These are phyloP conservation scores for Magnusiomyces ingens DNA, from an alignment of 1,139 yeast genomes.

Conservation along the genomic window DNA sequence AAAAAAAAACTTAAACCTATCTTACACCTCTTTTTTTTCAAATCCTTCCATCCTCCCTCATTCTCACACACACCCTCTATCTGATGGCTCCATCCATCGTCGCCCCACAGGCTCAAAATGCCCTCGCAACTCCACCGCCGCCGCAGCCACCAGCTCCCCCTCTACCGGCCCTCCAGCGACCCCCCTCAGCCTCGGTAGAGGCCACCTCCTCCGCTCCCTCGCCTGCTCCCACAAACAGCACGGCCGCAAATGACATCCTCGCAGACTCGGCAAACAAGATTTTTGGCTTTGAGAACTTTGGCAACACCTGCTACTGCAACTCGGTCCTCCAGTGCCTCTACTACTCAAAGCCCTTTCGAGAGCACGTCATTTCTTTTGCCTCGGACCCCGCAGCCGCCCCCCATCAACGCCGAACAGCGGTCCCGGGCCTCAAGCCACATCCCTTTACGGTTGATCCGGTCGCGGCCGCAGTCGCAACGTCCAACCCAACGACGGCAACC, in stretches of 20 bases:
- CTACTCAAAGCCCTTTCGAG: slow-evolving; percentile 64
- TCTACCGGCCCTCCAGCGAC: too few species aligned
- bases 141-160: too few species aligned
- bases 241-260: slow-evolving; percentile 14
- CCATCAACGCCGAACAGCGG: slow-evolving; percentile 18
- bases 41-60: not conserved
- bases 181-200: too few species aligned
- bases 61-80: not conserved
- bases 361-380: slow-evolving; percentile 42
- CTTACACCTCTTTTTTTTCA: not conserved
- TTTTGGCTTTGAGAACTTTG: slow-evolving; percentile 93
- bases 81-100: too few species aligned
- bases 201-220: not conserved
- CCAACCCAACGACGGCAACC: slow-evolving; percentile 9
- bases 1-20: not conserved
- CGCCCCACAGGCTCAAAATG: not conserved
- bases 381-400: slow-evolving; percentile 2
- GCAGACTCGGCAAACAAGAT: slow-evolving; percentile 41
- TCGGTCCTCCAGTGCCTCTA: slow-evolving; percentile 84
- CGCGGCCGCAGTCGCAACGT: slow-evolving; percentile 19
- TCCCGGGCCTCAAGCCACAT: slow-evolving; percentile 32
- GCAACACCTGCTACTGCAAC: slow-evolving; percentile 89
- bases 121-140: not conserved
- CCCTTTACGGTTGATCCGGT: slow-evolving; percentile 32
- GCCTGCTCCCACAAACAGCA: not conserved